Evolutionary conservation across 2,329 filamentous ascomycete genomes (phyloP).

Genomic region (Hymenoscyphus fraxineus): DNA sequence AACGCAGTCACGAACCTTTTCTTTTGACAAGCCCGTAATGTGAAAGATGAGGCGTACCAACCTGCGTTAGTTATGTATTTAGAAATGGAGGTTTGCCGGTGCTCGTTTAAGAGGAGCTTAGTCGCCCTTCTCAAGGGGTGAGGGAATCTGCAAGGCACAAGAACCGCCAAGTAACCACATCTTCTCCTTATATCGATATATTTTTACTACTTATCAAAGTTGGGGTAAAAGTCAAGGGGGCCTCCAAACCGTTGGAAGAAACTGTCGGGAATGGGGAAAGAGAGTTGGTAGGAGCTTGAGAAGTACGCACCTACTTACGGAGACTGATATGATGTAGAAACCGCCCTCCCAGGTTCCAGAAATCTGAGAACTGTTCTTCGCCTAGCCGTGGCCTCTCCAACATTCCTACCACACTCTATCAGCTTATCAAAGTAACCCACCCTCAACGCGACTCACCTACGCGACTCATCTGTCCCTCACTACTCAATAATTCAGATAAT

Average conservation of each 20-base stretch:
- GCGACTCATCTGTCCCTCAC: conserved; percentile 19
- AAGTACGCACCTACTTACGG: background rate
- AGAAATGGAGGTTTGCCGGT: background rate
- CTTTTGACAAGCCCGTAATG: conserved; percentile 17
- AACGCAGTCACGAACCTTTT: conserved; percentile 3
- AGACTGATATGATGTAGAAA: conserved; percentile 9
- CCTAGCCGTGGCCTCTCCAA: conserved; percentile 11
- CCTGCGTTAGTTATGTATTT: conserved; percentile 16
- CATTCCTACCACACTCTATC: conserved; percentile 19
- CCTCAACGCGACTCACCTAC: conserved; percentile 22
- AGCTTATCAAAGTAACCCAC: conserved; percentile 16
- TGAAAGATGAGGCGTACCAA: conserved; percentile 21
- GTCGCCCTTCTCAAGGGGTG: conserved; percentile 25
- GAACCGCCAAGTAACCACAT: background rate
- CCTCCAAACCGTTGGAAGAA: background rate
- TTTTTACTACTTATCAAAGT: background rate
- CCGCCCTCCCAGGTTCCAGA: conserved; percentile 6
- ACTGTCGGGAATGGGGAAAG: background rate
- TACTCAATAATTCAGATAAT: conserved; percentile 21
- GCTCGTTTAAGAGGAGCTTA: conserved; percentile 18
- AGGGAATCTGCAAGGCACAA: conserved; percentile 26
- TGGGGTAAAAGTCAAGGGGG: background rate
- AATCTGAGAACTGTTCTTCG: conserved; percentile 3
- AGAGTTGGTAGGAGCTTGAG: background rate
- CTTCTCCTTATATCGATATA: conserved; percentile 10